Percentiles rank a stretch among this genome's conserved stretches.
Conservation (phyloP, 2,329 filamentous ascomycete species). For the Cladophialophora psammophila region DNA sequence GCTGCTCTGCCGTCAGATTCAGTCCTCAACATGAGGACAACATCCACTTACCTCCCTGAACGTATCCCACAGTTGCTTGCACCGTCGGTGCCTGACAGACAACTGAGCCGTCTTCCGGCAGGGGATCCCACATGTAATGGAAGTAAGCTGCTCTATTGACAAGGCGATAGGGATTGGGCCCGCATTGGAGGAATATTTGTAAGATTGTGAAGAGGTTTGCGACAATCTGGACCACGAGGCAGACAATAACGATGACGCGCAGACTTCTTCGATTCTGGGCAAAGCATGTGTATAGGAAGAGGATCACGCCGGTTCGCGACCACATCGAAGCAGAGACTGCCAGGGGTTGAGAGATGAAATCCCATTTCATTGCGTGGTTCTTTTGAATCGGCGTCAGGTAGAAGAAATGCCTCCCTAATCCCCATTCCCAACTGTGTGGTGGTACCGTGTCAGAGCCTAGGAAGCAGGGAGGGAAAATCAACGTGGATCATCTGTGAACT, state of each 20-base stretch:
- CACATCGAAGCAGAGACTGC: constrained; percentile 47
- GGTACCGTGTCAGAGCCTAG: not conserved
- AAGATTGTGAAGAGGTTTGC: constrained; percentile 46
- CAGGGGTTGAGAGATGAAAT: constrained; percentile 43
- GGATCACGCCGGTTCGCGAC: constrained; percentile 49
- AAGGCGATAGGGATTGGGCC: constrained; percentile 45
- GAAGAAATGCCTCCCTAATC: constrained; percentile 46
- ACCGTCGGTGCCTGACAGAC: constrained; percentile 46
- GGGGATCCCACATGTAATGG: constrained; percentile 50
- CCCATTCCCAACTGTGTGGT: constrained; percentile 42
- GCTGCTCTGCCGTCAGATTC: constrained; percentile 32
- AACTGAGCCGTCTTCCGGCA: constrained; percentile 47
- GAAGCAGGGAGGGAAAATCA: not conserved
- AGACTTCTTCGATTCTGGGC: constrained; percentile 44
- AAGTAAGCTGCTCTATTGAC: constrained; percentile 46
- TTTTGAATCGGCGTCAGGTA: constrained; percentile 42
- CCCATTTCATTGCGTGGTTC: constrained; percentile 43
- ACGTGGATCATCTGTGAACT: not conserved
- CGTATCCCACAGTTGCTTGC: constrained; percentile 48
- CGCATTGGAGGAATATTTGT: constrained; percentile 49
- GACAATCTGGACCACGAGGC: constrained; percentile 45
- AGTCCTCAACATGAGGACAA: not conserved
- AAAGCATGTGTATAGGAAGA: constrained; percentile 48
- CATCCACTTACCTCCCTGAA: constrained; percentile 44
- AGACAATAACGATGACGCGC: constrained; percentile 45